phyloP scores from a whole-genome alignment of 345 rosid species.

The Arabis hirsuta region DNA sequence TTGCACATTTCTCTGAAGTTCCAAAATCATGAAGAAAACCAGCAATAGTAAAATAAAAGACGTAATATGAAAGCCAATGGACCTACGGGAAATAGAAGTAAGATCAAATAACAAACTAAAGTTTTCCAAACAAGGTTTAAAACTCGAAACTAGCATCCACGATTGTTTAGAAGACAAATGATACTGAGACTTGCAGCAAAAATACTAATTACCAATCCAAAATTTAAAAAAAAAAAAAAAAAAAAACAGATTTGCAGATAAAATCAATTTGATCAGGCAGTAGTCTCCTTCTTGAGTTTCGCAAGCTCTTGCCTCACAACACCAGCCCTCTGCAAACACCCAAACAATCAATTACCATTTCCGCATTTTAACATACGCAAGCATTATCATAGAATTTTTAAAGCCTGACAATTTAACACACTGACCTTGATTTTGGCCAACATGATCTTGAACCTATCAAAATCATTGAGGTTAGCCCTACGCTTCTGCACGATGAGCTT shows the following conservation, averaged over 20 bases:
- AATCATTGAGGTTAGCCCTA: conserved; percentile 76
- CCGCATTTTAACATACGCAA: not conserved
- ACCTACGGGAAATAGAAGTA: not conserved
- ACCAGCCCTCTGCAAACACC: conserved; percentile 52
- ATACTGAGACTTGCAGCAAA: conserved; percentile 22
- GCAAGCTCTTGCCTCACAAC: conserved; percentile 62
- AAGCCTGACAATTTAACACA: not conserved
- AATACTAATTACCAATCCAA: conserved; percentile 31
- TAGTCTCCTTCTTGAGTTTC: conserved; percentile 55
- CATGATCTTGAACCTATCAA: conserved; percentile 86
- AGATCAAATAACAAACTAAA: conserved; percentile 18
- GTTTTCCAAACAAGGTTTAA: conserved; percentile 3
- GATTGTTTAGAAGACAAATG: conserved; percentile 8
- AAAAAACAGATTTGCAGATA: conserved; percentile 13
- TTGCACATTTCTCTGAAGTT: too few relatives aligned
- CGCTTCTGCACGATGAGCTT: conserved; percentile 73
- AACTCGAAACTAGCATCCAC: conserved; percentile 24
- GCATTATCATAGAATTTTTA: not conserved
- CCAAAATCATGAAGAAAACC: too few relatives aligned
- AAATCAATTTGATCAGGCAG: conserved; percentile 32
- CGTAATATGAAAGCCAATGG: not conserved
- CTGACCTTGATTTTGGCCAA: conserved; percentile 77
- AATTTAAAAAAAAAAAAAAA: not conserved
- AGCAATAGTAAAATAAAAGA: not conserved
- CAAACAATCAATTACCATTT: not conserved